These are phyloP conservation scores for Peronospora destructor DNA, from an alignment of 352 stramenopile species.

Conservation along the genomic window DNA sequence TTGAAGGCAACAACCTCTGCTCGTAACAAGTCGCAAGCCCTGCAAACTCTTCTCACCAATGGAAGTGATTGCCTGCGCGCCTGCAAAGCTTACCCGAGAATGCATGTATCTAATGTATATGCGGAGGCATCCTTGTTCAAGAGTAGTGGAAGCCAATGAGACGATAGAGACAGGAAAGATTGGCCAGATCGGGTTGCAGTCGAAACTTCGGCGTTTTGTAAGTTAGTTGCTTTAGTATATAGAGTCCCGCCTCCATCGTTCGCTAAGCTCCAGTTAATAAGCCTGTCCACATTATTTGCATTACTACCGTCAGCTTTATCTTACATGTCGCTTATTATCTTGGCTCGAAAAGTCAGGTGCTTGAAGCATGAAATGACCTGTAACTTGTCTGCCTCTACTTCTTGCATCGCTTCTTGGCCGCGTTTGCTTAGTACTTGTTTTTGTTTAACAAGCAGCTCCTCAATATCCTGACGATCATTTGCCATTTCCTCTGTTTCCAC, in stretches of 20 bases:
- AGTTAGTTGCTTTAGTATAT: conserved; percentile 41
- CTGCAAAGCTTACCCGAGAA: conserved; percentile 17
- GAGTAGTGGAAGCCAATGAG: conserved; percentile 5
- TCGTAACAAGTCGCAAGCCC: conserved; percentile 39
- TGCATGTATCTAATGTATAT: conserved; percentile 43
- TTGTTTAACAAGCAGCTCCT: conserved; percentile 34
- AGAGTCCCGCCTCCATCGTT: conserved; percentile 14
- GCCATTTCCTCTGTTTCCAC: conserved; percentile 37
- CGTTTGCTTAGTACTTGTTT: conserved; percentile 31
- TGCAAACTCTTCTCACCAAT: conserved; percentile 20
- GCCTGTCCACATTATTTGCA: conserved; percentile 19
- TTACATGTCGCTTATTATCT: conserved; percentile 15
- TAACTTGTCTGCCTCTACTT: conserved; percentile 38
- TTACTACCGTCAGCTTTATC: background rate
- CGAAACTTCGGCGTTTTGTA: conserved; percentile 26
- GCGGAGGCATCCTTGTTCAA: conserved; percentile 15
- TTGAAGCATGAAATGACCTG: conserved; percentile 72
- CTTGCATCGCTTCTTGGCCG: conserved; percentile 33
- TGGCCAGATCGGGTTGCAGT: conserved; percentile 3
- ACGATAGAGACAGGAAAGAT: conserved; percentile 20
- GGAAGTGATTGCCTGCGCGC: conserved; percentile 26
- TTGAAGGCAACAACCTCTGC: conserved; percentile 73
- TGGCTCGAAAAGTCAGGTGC: conserved; percentile 50
- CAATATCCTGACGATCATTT: conserved; percentile 44
- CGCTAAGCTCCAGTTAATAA: conserved; percentile 14